Conservation (phyloP, 1,284 basidiomycete species). For the Puccinia coronata region DNA sequence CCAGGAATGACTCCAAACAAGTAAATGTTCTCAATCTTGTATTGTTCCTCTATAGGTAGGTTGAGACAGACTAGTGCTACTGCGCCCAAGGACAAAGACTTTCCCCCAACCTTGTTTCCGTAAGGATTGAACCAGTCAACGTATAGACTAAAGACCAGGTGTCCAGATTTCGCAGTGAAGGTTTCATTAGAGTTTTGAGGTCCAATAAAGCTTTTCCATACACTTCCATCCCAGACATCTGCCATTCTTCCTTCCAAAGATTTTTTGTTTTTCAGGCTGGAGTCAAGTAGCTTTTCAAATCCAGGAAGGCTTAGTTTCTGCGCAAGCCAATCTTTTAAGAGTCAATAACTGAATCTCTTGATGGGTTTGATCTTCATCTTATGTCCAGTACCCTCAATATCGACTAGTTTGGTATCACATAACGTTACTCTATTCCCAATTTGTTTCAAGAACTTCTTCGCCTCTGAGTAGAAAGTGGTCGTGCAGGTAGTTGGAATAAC, state of each 20-base stretch:
- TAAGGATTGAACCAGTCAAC: conserved; percentile 10
- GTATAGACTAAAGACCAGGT: conserved; percentile 22
- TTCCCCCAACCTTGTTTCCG: conserved; percentile 7
- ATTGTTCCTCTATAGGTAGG: neutral
- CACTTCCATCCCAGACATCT: conserved; percentile 17
- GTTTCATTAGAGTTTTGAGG: neutral
- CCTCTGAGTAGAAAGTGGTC: neutral
- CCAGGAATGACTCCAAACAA: no score
- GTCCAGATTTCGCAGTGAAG: neutral
- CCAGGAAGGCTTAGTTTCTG: neutral
- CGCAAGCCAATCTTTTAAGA: neutral
- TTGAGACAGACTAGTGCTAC: neutral
- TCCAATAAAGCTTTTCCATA: neutral
- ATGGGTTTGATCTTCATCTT: neutral
- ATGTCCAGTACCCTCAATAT: neutral
- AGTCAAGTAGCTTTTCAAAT: neutral
- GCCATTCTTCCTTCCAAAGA: neutral
- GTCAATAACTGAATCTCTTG: neutral
- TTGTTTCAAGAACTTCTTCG: neutral
- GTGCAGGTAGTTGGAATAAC: neutral
- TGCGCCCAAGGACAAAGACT: neutral
- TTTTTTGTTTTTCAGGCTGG: neutral
- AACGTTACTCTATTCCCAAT: neutral
- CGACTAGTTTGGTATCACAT: neutral
- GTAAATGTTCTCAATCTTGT: conserved; percentile 9